Evolutionary conservation across 2,329 filamentous ascomycete genomes (phyloP).

Genomic region (Pseudocercospora ulei): DNA sequence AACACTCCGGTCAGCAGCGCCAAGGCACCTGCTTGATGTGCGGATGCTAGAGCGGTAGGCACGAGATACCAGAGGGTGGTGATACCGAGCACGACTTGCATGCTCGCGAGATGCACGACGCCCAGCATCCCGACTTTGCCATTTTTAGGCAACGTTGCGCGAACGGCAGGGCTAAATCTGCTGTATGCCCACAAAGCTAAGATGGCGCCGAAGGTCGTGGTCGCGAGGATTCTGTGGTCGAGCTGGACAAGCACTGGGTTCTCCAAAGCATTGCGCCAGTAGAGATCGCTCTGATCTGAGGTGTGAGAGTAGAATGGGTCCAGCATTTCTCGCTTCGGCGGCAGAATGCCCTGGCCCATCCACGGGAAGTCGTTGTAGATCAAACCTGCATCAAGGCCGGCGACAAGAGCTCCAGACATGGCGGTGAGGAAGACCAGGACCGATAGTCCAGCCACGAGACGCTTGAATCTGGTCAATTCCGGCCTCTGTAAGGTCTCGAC

Average conservation of each 20-base stretch:
- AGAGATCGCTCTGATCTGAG: conserved; percentile 69
- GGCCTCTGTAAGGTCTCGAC: conserved; percentile 57
- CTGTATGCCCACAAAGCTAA: conserved; percentile 73
- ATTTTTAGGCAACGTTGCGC: conserved; percentile 46
- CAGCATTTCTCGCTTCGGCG: conserved; percentile 73
- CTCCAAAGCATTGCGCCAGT: conserved; percentile 96
- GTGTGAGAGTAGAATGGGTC: conserved; percentile 74
- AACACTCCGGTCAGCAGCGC: conserved; percentile 74
- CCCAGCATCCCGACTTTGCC: conserved; percentile 67
- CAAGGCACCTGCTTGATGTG: conserved; percentile 84
- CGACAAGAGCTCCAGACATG: conserved; percentile 88
- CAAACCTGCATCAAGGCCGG: conserved; percentile 85
- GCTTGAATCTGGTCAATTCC: conserved; percentile 61
- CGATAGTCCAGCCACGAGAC: conserved; percentile 60
- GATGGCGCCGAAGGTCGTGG: conserved; percentile 74
- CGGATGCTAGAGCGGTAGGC: conserved; percentile 73
- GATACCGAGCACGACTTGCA: conserved; percentile 83
- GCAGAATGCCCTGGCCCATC: conserved; percentile 78
- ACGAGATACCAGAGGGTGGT: conserved; percentile 89
- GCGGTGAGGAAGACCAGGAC: conserved; percentile 76
- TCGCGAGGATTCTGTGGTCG: conserved; percentile 86
- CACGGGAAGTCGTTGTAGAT: conserved; percentile 98
- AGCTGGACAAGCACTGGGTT: conserved; percentile 94
- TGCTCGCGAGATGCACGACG: conserved; percentile 67
- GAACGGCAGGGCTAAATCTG: conserved; percentile 56